Base-by-base conservation (phyloP, 306 rosid genomes). In the Begonia masoniana region DNA sequence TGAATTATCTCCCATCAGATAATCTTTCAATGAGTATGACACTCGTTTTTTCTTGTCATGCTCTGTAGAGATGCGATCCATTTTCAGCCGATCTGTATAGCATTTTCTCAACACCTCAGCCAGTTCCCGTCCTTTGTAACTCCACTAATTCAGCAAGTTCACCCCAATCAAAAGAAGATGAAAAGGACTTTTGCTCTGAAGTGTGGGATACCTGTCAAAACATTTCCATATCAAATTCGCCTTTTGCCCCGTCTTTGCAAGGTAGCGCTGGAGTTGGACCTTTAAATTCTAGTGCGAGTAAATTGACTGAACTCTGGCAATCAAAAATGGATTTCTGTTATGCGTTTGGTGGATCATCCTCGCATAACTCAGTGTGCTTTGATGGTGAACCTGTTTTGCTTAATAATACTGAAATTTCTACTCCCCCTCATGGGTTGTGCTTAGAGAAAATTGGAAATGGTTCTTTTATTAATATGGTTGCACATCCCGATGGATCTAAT, bases 401-500 rank as follows among this genome's bases (percentile, higher is more conserved):
- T 36, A 79, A 81, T 42, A 77, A 68, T 10, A 66, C 68, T 1
- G 69, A 26, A 54, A 58, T 68, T 58, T 68, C 82, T 52, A 56
- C 3, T 45, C 78, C 87, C 39, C 82, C 95, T 26, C 61, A 36
- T 63, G 99, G 96, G 42, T 62, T 92, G 69, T 92, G 99, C 76
- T 80, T 92, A 12, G 99, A 92, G 80, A 92, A 78, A 76, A 83
- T 92, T 26, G 96, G 85, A 3, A 92, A 82, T 79, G 99, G 94
- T 59, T 73, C 96, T 58, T 92, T 74, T 72, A 83, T 92, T 58
- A 77, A 72, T 46, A 92, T 92, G 96, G 88, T 76, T 55, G 80
- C 93, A 46, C 95, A 92, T 61, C 96, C 96, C 12, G 99, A 92
- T 71, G 96, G 96, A 41, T 81, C 99, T 7, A 79, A 76, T 76